Evolutionary conservation across 768 basidiomycete species (phyloP), one percentile per base, ranked within the genome.

Genomic region (Suillus sp.): DNA sequence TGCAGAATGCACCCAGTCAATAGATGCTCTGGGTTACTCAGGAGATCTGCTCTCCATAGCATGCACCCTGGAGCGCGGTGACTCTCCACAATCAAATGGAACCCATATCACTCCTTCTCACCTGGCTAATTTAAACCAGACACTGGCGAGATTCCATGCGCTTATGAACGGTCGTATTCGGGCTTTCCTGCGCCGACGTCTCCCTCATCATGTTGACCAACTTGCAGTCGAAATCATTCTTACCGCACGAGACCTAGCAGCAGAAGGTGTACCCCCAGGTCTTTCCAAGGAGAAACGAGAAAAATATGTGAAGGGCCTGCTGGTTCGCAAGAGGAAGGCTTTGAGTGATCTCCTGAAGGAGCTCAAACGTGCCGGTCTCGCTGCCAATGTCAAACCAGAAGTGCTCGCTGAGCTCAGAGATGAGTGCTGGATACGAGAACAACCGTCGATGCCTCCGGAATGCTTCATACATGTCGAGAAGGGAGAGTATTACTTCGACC

Each of bases 271-370:
- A 47, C 79, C 86, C 4, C 62, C 73, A 18, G 79, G 79, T 20
- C 72, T 78, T 40, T 74, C 77, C 13, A 74, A 74, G 61, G 84
- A 86, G 60, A 84, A 78, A 68, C 85, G 80, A 64, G 84, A 77
- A 64, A 92, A 86, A 77, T 84, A 82, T 67, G 81, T 77, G 60
- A 96, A 95, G 72, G 85, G 87, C 25, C 76, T 98, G 11, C 79
- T 91, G 45, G 84, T 85, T 4, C 85, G 93, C 55, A 99, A 99
- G 78, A 81, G 91, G 65, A 93, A 92, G 71, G 95, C 95, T 0
- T 94, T 90, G 85, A 88, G 90, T 32, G 95, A 99, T 71, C 80
- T 97, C 22, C 79, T 97, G 65, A 96, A 95, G 75, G 94, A 95
- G 70, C 78, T 97, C 60, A 92, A 92, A 72, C 83, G 84, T 1